These are phyloP conservation scores for Verticillium longisporum DNA, from an alignment of 2,329 filamentous ascomycete species.

Conservation along the genomic window DNA sequence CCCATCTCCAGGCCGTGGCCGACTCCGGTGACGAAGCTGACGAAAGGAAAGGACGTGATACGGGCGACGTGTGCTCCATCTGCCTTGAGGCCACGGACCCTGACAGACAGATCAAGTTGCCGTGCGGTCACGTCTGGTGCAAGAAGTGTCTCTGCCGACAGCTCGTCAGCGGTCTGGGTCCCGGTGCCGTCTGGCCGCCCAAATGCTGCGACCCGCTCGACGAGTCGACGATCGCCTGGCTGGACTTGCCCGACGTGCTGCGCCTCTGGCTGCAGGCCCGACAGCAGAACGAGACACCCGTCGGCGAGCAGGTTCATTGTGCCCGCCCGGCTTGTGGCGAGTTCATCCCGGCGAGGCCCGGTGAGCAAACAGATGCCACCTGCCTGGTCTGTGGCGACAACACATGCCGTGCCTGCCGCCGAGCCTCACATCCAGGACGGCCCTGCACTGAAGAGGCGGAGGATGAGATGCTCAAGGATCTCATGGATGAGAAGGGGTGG, in stretches of 20 bases:
- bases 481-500: conserved; percentile 46
- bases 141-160: conserved; percentile 8
- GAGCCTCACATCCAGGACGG: conserved; percentile 7
- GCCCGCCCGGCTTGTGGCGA: conserved; percentile 7
- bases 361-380: background rate
- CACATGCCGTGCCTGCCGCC: conserved; percentile 7
- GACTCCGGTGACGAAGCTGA: background rate
- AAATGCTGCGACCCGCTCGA: conserved; percentile 9
- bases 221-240: conserved; percentile 4
- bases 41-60: background rate
- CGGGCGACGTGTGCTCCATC: conserved; percentile 2
- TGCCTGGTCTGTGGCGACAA: conserved; percentile 7
- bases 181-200: conserved; percentile 9
- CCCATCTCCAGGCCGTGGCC: background rate
- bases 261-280: conserved; percentile 6
- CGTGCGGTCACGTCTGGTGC: conserved; percentile 11
- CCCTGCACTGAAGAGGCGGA: conserved; percentile 10
- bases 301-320: conserved; percentile 7
- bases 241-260: conserved; percentile 1
- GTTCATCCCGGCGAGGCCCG: conserved; percentile 6
- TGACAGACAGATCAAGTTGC: background rate
- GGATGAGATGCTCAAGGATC: conserved; percentile 24
- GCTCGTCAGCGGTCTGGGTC: conserved; percentile 6
- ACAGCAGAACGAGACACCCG: conserved; percentile 7
- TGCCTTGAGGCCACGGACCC: conserved; percentile 1